Base-by-base conservation (phyloP, 371 early-diverging fungal species). In the Lichtheimia ramosa region DNA sequence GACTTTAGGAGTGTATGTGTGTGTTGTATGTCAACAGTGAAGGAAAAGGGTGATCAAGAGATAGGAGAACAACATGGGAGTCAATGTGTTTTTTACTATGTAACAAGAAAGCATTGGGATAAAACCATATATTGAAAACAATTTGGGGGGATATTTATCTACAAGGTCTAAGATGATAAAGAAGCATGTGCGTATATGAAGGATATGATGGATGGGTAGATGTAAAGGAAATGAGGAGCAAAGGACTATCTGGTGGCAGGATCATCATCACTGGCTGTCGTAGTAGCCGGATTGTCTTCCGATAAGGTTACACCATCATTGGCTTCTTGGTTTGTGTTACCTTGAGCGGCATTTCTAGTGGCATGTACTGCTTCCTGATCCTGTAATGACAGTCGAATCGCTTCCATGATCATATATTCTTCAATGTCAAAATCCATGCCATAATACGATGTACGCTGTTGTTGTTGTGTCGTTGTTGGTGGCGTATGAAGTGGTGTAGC, bases 361-460 rank as follows among this genome's bases (percentile, higher is more conserved):
- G n/a, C n/a, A 27, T 16, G 25, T 39, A 39, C 34, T n/a, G 81
- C 81, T 52, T 88, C 83, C 61, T 83, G 79, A 63, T 87, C 90
- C 57, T 81, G 74, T 55, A 92, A 70, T 59, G 89, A 89, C 55
- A 81, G 73, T 21, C 94, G 74, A 49, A 96, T 89, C 0, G 95
- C 96, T 70, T 95, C 94, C 85, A 93, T 87, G 0, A 96, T 74
- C 93, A 96, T 86, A 69, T 92, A 70, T 64, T 96, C 96, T 58
- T 96, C 95, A 27, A 96, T 59, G 62, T 95, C 93, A 58, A 82
- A 86, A 59, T 84, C 92, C 82, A 86, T 86, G 64, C 70, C 85
- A 67, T 34, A 34, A 34, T 8, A 34, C 34, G 34, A 34, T 10
- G 34, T 34, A 4, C 70, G 75, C 85, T 83, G 86, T 18, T 77